phyloP scores from a whole-genome alignment of 2,329 filamentous ascomycete species.

The Fusarium euwallaceae region DNA sequence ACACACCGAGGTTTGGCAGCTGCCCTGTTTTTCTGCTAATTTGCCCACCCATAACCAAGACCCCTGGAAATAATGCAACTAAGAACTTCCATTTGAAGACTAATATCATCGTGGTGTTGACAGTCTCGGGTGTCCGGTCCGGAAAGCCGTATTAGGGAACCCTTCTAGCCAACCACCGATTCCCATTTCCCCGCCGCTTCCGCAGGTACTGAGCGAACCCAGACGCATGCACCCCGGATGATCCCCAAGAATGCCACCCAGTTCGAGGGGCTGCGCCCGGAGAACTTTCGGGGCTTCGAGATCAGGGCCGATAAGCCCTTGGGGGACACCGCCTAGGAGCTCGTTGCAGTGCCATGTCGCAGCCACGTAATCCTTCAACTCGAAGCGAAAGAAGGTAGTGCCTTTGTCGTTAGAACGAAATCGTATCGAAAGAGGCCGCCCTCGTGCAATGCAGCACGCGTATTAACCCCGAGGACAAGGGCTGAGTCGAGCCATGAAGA shows the following conservation, averaged over 20 bases:
- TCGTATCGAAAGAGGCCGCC: neutral
- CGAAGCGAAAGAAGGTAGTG: neutral
- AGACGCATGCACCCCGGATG: slow-evolving; percentile 29
- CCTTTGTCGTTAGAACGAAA: neutral
- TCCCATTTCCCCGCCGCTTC: slow-evolving; percentile 3
- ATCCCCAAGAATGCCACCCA: slow-evolving; percentile 19
- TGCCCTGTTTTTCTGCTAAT: slow-evolving; percentile 16
- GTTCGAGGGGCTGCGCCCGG: neutral
- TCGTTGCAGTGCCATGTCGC: neutral
- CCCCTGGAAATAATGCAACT: slow-evolving; percentile 14
- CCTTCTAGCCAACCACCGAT: slow-evolving; percentile 35
- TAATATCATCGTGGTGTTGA: slow-evolving; percentile 21
- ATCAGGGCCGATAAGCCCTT: slow-evolving; percentile 6
- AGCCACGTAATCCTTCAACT: neutral
- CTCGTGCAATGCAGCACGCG: neutral
- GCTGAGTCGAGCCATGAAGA: neutral
- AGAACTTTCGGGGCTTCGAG: slow-evolving; percentile 17
- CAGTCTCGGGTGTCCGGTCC: slow-evolving; percentile 35
- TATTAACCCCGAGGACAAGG: neutral
- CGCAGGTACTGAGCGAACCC: slow-evolving; percentile 7
- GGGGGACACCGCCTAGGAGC: neutral
- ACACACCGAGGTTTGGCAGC: slow-evolving; percentile 1
- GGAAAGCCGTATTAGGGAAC: slow-evolving; percentile 30
- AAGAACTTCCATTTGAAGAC: slow-evolving; percentile 6
- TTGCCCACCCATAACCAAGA: slow-evolving; percentile 16